Evolutionary conservation across 2,329 filamentous ascomycete genomes (phyloP).

Genomic region (Didymella sp.): DNA sequence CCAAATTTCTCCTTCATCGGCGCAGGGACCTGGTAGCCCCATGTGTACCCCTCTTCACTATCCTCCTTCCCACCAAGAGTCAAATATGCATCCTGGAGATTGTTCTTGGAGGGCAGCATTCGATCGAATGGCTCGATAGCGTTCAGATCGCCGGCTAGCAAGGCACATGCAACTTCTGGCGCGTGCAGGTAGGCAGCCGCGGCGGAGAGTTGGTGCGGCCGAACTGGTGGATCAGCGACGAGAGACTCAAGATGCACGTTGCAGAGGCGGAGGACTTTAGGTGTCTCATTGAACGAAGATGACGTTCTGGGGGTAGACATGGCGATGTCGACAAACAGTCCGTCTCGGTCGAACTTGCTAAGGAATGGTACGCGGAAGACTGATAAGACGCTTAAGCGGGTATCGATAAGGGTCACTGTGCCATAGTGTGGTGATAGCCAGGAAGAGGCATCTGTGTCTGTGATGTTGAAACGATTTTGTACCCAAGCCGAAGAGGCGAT

Average conservation of each 20-base stretch:
- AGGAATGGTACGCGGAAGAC: slow-evolving; percentile 61
- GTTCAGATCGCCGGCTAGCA: slow-evolving; percentile 65
- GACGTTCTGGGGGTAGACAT: slow-evolving; percentile 23
- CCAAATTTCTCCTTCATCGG: slow-evolving; percentile 54
- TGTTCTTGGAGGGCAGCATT: slow-evolving; percentile 57
- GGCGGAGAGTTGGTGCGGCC: slow-evolving; percentile 58
- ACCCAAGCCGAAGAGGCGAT: slow-evolving; percentile 59
- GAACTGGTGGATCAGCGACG: slow-evolving; percentile 55
- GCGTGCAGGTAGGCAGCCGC: slow-evolving; percentile 55
- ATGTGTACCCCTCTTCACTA: slow-evolving; percentile 62
- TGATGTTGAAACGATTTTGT: slow-evolving; percentile 56
- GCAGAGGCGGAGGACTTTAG: slow-evolving; percentile 56
- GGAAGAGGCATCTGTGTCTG: slow-evolving; percentile 53
- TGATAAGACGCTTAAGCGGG: slow-evolving; percentile 52
- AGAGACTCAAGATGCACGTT: slow-evolving; percentile 66
- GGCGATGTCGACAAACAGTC: slow-evolving; percentile 61
- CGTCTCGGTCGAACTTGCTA: slow-evolving; percentile 62
- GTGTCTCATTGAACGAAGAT: background rate
- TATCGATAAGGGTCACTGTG: slow-evolving; percentile 61
- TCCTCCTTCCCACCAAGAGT: slow-evolving; percentile 60
- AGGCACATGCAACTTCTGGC: slow-evolving; percentile 48
- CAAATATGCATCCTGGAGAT: slow-evolving; percentile 61
- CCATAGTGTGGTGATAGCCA: slow-evolving; percentile 61
- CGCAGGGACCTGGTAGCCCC: slow-evolving; percentile 62
- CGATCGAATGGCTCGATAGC: slow-evolving; percentile 63